Base-by-base conservation (phyloP, 1,139 yeast genomes). In the Arxiozyma slooffiae region DNA sequence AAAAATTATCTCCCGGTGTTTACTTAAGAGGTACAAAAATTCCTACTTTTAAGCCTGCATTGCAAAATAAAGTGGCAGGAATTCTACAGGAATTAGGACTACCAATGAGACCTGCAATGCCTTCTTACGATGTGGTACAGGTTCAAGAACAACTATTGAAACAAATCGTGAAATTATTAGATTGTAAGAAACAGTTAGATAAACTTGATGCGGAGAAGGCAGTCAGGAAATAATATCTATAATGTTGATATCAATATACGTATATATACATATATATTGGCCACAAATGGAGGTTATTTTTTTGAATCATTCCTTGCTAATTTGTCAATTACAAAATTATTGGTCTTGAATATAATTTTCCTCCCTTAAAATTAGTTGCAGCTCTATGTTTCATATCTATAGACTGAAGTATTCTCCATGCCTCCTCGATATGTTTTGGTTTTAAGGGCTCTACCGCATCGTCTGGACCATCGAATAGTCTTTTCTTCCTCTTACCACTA, bases 391-490 rank as follows among this genome's bases (percentile, higher is more conserved):
- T 78, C 57, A 78, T 77, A 50, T 78, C 78, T 1, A 79, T 72
- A 2, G 74, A 69, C 67, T 92, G 97, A 52, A 87, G 70, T 51
- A 86, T 72, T 60, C 97, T 75, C 86, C 95, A 92, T 0, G 97
- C 97, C 60, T 90, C 97, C 55, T 85, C 84, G 16, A 92, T 80
- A 67, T 92, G 97, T 53, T 80, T 79, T 0, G 95, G 89, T 66
- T 81, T 72, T 41, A 92, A 75, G 0, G 97, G 97, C 53, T 81
- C 80, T 21, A 85, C 86, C 51, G 85, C 81, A 62, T 87, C 90
- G 61, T 88, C 96, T 0, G 97, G 97, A 46, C 86, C 90, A 66
- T 88, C 96, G 66, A 92, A 92, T 49, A 92, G 71, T 60, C 85
- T 81, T 57, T 82, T 80, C 51, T 82, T 71, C 39, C 74, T 70